A percentile compares a stretch with the other conserved stretches of the same genome.
These are phyloP conservation scores for Kodamaea plutei DNA, from an alignment of 1,139 yeast genomes.

Conservation along the genomic window DNA sequence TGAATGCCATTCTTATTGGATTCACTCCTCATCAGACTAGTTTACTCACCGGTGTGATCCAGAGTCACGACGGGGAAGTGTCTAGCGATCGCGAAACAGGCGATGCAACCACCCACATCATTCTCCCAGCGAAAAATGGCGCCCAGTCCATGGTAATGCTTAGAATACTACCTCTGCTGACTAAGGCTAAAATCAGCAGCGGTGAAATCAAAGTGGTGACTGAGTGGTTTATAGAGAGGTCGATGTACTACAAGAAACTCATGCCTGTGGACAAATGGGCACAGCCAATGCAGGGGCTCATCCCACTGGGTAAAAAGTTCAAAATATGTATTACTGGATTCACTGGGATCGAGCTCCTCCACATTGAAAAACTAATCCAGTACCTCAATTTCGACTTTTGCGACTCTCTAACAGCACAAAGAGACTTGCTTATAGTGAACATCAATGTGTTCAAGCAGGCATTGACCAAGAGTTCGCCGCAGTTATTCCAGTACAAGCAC, in stretches of 20 bases:
- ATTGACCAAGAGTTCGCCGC: slow-evolving; percentile 37
- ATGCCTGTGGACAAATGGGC: slow-evolving; percentile 71
- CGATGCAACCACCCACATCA: slow-evolving; percentile 30
- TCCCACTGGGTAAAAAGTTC: slow-evolving; percentile 31
- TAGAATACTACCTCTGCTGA: slow-evolving; percentile 21
- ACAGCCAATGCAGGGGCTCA: slow-evolving; percentile 46
- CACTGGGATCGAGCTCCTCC: slow-evolving; percentile 76
- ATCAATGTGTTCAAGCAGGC: slow-evolving; percentile 44
- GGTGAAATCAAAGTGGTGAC: slow-evolving; percentile 43
- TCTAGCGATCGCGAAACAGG: slow-evolving; percentile 16
- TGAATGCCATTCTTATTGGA: slow-evolving; percentile 35
- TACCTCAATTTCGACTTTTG: slow-evolving; percentile 49
- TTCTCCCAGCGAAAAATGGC: slow-evolving; percentile 40
- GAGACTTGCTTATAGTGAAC: slow-evolving; percentile 65
- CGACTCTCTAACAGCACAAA: slow-evolving; percentile 48
- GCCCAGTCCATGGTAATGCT: slow-evolving; percentile 23
- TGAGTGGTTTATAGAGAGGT: slow-evolving; percentile 85
- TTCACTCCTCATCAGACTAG: slow-evolving; percentile 30
- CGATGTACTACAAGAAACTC: slow-evolving; percentile 57
- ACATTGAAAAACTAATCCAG: slow-evolving; percentile 59
- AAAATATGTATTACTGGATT: slow-evolving; percentile 74
- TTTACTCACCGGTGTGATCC: slow-evolving; percentile 35
- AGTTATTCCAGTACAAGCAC: slow-evolving; percentile 32
- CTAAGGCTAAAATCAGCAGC: slow-evolving; percentile 20
- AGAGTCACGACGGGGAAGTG: slow-evolving; percentile 39